A percentile compares a stretch with the other conserved stretches of the same genome.
phyloP scores from a whole-genome alignment of 768 basidiomycete species.

The Termitomyces titanicus region DNA sequence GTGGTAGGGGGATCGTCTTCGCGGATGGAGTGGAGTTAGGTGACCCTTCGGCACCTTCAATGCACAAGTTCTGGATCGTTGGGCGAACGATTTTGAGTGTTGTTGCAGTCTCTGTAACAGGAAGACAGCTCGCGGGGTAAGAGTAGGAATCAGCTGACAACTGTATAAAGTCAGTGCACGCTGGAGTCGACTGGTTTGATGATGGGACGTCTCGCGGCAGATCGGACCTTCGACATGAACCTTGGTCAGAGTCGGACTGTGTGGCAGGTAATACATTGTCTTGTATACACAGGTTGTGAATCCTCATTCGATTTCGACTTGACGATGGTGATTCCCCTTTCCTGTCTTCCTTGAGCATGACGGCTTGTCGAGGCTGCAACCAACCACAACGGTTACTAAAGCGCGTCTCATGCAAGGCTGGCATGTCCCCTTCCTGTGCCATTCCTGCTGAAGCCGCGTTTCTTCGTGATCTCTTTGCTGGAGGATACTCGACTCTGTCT shows the following conservation, averaged over 20 bases:
- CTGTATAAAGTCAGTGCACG: background rate
- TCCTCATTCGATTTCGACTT: background rate
- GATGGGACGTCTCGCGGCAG: too few species aligned
- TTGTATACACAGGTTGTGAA: background rate
- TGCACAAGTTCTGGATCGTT: background rate
- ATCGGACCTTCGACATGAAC: background rate
- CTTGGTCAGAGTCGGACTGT: too few species aligned
- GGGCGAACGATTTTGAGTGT: background rate
- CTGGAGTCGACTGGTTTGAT: background rate
- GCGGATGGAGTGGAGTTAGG: background rate
- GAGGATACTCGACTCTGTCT: background rate
- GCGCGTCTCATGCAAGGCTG: background rate
- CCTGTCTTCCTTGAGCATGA: background rate
- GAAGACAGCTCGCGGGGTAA: background rate
- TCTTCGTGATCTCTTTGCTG: background rate
- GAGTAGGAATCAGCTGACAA: background rate
- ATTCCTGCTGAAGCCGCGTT: background rate
- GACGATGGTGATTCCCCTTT: background rate
- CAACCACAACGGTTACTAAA: too few species aligned
- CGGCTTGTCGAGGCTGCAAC: background rate
- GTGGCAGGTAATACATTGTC: background rate
- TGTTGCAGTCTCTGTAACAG: background rate
- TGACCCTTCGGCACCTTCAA: background rate
- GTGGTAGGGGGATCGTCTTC: background rate
- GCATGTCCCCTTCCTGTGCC: too few species aligned